phyloP scores from a whole-genome alignment of 345 rosid genomes.

The Microthlaspi erraticum region DNA sequence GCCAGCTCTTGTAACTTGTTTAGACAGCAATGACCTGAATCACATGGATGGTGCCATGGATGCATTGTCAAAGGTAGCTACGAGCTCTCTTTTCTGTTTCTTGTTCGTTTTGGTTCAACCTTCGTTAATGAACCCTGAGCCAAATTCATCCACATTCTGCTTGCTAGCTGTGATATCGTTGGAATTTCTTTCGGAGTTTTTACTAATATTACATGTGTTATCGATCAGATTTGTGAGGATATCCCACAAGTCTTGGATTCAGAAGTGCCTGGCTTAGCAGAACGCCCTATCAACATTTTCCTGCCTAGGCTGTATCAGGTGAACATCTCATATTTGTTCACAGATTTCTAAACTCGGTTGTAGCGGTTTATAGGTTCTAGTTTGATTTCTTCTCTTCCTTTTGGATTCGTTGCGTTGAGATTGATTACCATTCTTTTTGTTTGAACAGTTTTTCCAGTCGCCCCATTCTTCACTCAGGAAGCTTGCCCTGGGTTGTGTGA shows the following conservation, averaged over 20 bases:
- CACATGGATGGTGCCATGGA: slow-evolving; percentile 99
- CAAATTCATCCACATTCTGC: neutral
- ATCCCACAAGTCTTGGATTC: slow-evolving; percentile 85
- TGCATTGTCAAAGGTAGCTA: slow-evolving; percentile 84
- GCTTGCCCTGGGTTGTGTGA: slow-evolving; percentile 85
- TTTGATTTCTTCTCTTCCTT: slow-evolving; percentile 26
- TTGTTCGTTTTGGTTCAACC: neutral
- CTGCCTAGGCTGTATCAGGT: slow-evolving; percentile 89
- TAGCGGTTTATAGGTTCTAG: slow-evolving; percentile 12
- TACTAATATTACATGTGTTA: slow-evolving; percentile 3
- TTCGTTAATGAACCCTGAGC: slow-evolving; percentile 3
- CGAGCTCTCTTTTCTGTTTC: slow-evolving; percentile 2
- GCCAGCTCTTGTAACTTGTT: slow-evolving; percentile 77
- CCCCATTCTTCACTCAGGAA: slow-evolving; percentile 82
- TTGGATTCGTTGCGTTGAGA: slow-evolving; percentile 8
- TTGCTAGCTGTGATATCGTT: slow-evolving; percentile 21
- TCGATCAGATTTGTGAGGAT: slow-evolving; percentile 89
- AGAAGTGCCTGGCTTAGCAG: slow-evolving; percentile 85
- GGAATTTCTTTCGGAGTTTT: neutral
- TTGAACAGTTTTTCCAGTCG: slow-evolving; percentile 88
- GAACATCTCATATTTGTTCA: slow-evolving; percentile 25
- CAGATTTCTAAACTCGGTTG: slow-evolving; percentile 7
- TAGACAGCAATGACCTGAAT: slow-evolving; percentile 84
- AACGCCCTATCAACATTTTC: slow-evolving; percentile 82
- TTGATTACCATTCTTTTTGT: slow-evolving; percentile 25